Evolutionary conservation across 139 green algal genomes (phyloP), one percentile per base, ranked within the genome.

Genomic region (Dunaliella primolecta): DNA sequence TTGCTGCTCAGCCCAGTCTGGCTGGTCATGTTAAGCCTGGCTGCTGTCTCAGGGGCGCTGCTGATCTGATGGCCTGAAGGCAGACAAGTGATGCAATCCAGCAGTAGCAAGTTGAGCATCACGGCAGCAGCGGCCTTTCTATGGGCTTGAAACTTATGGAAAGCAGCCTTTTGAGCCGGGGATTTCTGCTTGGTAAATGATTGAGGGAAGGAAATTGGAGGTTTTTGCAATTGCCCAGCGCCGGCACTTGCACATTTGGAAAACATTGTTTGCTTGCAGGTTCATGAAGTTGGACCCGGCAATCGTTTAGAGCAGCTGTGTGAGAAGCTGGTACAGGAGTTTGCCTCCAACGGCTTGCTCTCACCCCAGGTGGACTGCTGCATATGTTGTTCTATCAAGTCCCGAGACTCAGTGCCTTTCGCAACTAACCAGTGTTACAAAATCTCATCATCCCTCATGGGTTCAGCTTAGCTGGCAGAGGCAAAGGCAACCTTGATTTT

Each of bases 251-350:
- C 29, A 32, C 27, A 35, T 2, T 7, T 77, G 71, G n/a, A 2
- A 7, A 11, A 77, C 3, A 21, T 21, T 32, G 11, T 21, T 35
- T 2, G 71, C 11, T 1, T 80, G 81, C 83, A 86, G 84, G 84
- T 88, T 30, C 38, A 83, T 0, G 81, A 87, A 29, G 32, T 82
- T 57, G 84, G 82, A 27, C n/a, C 81, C 2, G 83, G 64, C 74
- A 76, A 55, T 34, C 84, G 84, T 0, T 74, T 93, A 86, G 77
- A 88, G 80, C 84, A 90, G 79, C 81, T 92, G 75, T 92, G 86
- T 36, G 85, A 88, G 32, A 36, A 87, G 75, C 55, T 93, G 75
- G 57, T 92, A 33, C 80, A 87, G 7, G 85, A 78, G 0, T 90
- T 92, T 31, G 64, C 71, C 2, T 3, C 79, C 29, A 87, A 87